These are phyloP conservation scores for Ocimum tenuiflorum DNA, from an alignment of 257 asterid species.

Conservation along the genomic window DNA sequence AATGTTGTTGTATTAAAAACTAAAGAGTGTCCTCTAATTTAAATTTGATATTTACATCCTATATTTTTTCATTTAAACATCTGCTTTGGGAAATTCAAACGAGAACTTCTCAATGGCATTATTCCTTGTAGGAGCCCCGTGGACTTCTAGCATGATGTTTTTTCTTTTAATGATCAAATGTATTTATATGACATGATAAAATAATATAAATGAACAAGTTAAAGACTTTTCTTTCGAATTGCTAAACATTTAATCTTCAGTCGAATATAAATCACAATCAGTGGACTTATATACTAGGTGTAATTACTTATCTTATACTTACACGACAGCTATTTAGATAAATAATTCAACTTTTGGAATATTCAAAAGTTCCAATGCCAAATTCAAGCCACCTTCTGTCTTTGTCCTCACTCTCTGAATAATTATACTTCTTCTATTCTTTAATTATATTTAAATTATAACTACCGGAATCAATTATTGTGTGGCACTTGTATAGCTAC, in stretches of 20 bases:
- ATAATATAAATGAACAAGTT: background rate
- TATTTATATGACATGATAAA: too few species aligned
- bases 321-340: background rate
- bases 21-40: too few species aligned
- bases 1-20: too few species aligned
- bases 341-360: conserved; percentile 11
- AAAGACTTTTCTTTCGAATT: background rate
- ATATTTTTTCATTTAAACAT: too few species aligned
- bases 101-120: too few species aligned
- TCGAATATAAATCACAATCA: background rate
- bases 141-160: too few species aligned
- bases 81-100: too few species aligned
- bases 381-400: background rate
- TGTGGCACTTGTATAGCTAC: background rate
- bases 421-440: background rate
- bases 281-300: background rate
- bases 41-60: too few species aligned
- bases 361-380: background rate
- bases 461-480: background rate
- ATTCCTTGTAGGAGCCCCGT: too few species aligned
- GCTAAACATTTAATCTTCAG: background rate
- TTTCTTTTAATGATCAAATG: too few species aligned
- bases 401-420: background rate
- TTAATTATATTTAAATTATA: background rate
- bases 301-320: background rate